These are phyloP conservation scores for Trichoderma asperellum DNA, from an alignment of 2,329 filamentous ascomycete genomes.

Conservation along the genomic window DNA sequence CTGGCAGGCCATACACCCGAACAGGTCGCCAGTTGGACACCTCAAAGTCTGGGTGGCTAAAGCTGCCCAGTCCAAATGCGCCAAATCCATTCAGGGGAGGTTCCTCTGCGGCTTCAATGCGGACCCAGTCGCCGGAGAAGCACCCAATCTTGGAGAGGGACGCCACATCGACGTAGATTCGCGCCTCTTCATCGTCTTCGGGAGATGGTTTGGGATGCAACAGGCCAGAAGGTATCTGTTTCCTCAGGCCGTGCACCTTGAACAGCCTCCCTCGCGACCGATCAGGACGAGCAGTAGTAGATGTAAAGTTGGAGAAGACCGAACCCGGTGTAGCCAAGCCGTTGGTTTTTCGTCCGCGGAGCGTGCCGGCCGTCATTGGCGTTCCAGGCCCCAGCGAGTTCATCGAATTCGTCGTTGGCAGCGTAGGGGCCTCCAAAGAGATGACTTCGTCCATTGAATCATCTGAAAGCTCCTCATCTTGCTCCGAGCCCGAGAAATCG, in stretches of 20 bases:
- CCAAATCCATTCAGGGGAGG: constrained; percentile 70
- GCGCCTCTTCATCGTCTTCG: constrained; percentile 83
- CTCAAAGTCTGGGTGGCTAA: constrained; percentile 58
- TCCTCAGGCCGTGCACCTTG: constrained; percentile 77
- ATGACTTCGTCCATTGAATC: constrained; percentile 95
- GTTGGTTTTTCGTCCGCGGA: constrained; percentile 65
- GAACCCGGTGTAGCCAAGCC: constrained; percentile 83
- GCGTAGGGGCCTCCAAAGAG: constrained; percentile 76
- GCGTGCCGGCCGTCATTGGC: constrained; percentile 68
- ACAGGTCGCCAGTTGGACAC: constrained; percentile 76
- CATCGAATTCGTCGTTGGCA: constrained; percentile 75
- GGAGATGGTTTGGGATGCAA: constrained; percentile 79
- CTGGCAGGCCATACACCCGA: constrained; percentile 86
- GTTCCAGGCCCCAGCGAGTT: constrained; percentile 77
- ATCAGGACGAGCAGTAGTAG: constrained; percentile 77
- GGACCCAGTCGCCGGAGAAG: constrained; percentile 97
- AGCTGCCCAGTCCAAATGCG: constrained; percentile 69
- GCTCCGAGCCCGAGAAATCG: constrained; percentile 65
- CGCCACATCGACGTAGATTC: constrained; percentile 87
- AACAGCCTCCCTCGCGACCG: constrained; percentile 78
- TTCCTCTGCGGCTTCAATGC: constrained; percentile 76
- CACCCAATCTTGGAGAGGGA: constrained; percentile 88
- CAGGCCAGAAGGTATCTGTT: constrained; percentile 72
- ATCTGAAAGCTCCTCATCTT: constrained; percentile 79
- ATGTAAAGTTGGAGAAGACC: constrained; percentile 85